Conservation (phyloP, 306 rosid genomes). For the Sindora glabra region DNA sequence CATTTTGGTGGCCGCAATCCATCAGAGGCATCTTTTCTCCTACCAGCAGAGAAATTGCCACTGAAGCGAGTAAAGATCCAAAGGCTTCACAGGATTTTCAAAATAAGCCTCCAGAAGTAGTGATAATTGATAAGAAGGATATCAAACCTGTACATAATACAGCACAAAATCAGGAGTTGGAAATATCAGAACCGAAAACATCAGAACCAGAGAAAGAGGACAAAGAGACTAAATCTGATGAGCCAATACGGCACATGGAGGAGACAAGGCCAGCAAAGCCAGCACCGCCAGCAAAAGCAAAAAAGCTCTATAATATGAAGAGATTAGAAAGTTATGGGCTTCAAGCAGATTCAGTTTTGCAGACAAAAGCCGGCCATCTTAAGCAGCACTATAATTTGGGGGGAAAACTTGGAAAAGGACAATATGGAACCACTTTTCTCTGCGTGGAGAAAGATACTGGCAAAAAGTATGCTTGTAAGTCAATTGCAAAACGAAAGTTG, state of each 20-base stretch:
- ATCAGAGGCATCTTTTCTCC: conserved; percentile 8
- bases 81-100: background rate
- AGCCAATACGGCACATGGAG: background rate
- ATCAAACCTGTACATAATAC: background rate
- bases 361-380: conserved; percentile 45
- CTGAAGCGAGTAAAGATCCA: background rate
- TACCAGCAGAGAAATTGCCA: background rate
- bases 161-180: background rate
- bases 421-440: conserved; percentile 56
- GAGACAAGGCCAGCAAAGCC: background rate
- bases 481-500: conserved; percentile 58
- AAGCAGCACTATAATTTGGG: conserved; percentile 55
- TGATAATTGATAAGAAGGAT: conserved; percentile 13
- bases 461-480: conserved; percentile 66
- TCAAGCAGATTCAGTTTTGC: conserved; percentile 52
- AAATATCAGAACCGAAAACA: background rate
- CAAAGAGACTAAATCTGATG: background rate
- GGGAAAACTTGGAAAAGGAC: conserved; percentile 56
- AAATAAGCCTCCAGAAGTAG: conserved; percentile 9
- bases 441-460: conserved; percentile 61
- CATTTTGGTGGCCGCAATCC: conserved; percentile 40
- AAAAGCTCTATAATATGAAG: conserved; percentile 21
- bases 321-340: conserved; percentile 53
- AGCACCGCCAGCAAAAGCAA: conserved; percentile 11
- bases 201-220: background rate